Conservation (phyloP, 2,329 filamentous ascomycete genomes). For the Penicillium vulpinum region DNA sequence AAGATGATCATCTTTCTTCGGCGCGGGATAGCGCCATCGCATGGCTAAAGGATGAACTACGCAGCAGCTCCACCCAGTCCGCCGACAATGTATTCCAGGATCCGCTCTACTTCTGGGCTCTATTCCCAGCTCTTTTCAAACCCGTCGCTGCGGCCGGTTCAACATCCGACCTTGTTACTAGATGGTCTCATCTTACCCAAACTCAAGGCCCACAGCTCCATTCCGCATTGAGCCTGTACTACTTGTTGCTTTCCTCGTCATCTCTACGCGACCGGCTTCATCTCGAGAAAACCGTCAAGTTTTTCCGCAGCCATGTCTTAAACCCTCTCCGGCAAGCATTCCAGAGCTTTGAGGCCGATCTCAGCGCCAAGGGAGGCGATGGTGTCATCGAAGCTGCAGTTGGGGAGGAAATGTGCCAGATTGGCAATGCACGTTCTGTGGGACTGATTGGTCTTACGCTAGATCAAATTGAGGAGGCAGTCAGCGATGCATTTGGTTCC, state of each 20-base stretch:
- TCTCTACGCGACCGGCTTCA: slow-evolving; percentile 50
- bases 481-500: slow-evolving; percentile 30
- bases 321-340: slow-evolving; percentile 35
- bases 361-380: slow-evolving; percentile 37
- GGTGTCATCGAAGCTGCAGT: slow-evolving; percentile 37
- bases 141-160: slow-evolving; percentile 45
- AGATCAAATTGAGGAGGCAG: slow-evolving; percentile 38
- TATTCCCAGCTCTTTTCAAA: slow-evolving; percentile 56
- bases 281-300: slow-evolving; percentile 40
- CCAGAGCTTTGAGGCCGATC: slow-evolving; percentile 34
- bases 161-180: slow-evolving; percentile 39
- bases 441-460: slow-evolving; percentile 34
- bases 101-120: slow-evolving; percentile 38
- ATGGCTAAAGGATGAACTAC: slow-evolving; percentile 62
- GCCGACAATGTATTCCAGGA: slow-evolving; percentile 36
- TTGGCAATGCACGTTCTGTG: slow-evolving; percentile 39
- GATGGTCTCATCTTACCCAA: slow-evolving; percentile 53
- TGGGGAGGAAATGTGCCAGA: slow-evolving; percentile 35
- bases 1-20: slow-evolving; percentile 55
- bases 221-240: slow-evolving; percentile 60
- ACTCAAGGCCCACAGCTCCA: slow-evolving; percentile 52
- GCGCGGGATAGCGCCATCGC: slow-evolving; percentile 59
- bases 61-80: slow-evolving; percentile 41
- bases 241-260: slow-evolving; percentile 54
- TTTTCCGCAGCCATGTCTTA: slow-evolving; percentile 36